phyloP scores from a whole-genome alignment of 1,284 basidiomycete species.

The Fistulinella cinereoalba region DNA sequence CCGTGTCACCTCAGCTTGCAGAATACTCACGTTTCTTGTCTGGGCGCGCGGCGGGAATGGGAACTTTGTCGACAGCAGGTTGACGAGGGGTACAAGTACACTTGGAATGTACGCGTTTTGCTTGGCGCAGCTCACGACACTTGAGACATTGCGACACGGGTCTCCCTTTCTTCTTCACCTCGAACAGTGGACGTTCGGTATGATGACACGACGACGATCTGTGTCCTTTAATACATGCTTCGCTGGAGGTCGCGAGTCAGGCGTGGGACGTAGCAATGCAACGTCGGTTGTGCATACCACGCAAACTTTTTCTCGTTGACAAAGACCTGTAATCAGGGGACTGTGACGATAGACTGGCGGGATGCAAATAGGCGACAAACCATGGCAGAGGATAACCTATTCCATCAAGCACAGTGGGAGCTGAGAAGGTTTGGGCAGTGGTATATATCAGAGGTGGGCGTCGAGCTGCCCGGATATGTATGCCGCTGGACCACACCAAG shows the following conservation, averaged over 20 bases:
- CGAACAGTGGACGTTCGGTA: slow-evolving; percentile 76
- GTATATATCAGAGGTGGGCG: slow-evolving; percentile 7
- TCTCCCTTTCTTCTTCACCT: slow-evolving; percentile 84
- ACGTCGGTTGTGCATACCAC: slow-evolving; percentile 47
- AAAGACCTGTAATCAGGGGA: slow-evolving; percentile 48
- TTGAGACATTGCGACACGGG: slow-evolving; percentile 81
- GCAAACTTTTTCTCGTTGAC: slow-evolving; percentile 84
- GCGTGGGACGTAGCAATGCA: neutral
- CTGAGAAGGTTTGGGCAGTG: neutral
- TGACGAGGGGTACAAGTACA: slow-evolving; percentile 54
- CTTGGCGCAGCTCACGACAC: slow-evolving; percentile 74
- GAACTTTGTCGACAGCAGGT: slow-evolving; percentile 38
- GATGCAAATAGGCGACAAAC: slow-evolving; percentile 14
- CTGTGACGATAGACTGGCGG: neutral
- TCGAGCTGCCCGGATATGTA: neutral
- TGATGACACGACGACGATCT: slow-evolving; percentile 81
- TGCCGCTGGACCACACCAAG: neutral
- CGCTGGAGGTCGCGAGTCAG: slow-evolving; percentile 43
- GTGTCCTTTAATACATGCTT: slow-evolving; percentile 87
- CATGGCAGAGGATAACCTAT: slow-evolving; percentile 12
- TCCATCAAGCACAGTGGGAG: slow-evolving; percentile 15
- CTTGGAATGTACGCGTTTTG: slow-evolving; percentile 70
- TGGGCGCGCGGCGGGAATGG: slow-evolving; percentile 36
- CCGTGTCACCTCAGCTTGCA: no score
- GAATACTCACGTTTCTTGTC: slow-evolving; percentile 52